Base-by-base conservation (phyloP, 2,329 filamentous ascomycete genomes). In the Aspergillus sergii region DNA sequence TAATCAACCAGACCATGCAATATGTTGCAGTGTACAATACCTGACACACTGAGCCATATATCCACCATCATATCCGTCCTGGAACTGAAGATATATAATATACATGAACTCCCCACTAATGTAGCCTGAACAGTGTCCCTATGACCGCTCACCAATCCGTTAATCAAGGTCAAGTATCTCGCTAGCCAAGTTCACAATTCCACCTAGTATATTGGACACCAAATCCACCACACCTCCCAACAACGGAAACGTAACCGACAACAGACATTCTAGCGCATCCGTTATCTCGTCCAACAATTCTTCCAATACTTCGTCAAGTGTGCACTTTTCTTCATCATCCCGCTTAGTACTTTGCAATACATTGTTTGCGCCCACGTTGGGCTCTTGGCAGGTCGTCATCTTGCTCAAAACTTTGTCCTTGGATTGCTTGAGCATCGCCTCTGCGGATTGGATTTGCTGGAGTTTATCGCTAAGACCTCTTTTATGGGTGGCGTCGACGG, bases 251-350 rank as follows among this genome's bases (percentile, higher is more conserved):
- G 55, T 34, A 45, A 63, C 54, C 43, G 57, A 59, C 30, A 63
- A 43, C 16, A 63, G 32, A 50, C 48, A 63, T 8, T 63, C 61
- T 12, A 63, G 21, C 19, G 57, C 43, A 57, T 56, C 57, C 30
- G 55, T 53, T 23, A 63, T 10, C 32, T 53, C 53, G 28, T 63
- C 51, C 36, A 63, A 30, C 21, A 63, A 19, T n/a, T 53, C 53
- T 26, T 63, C 57, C 26, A 63, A 32, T 19, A 57, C 61, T 4
- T 63, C 57, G 23, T 43, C 43, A 21, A 63, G 43, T 7, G 41
- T 39, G 51, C 61, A 63, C 16, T 46, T 26, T 16, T 53, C 57
- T 6, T 62, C 60, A 45, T 59, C 34, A n/a, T 46, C 36, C 7
- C 14, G 21, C 34, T 28, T n/a, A 19, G 12, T 11, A 19, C n/a